phyloP scores from a whole-genome alignment of 768 basidiomycete species.

The Leccinum imitatum region DNA sequence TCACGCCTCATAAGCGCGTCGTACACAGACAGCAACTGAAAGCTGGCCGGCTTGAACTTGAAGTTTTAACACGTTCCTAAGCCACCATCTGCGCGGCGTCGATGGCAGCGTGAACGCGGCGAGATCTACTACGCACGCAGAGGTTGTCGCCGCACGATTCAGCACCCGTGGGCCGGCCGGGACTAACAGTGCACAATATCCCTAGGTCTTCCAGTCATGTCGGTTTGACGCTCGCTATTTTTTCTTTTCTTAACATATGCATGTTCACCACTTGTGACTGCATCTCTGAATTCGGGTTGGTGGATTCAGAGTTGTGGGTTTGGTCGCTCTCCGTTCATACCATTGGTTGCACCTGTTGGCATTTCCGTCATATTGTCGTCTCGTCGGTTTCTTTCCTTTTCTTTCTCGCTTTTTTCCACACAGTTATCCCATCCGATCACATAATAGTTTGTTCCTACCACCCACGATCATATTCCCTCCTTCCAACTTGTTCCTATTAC shows the following conservation, averaged over 20 bases:
- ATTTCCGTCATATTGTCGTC: no score
- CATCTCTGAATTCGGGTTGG: neutral
- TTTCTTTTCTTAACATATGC: slow-evolving; percentile 17
- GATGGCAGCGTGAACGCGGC: slow-evolving; percentile 33
- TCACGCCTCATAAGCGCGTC: slow-evolving; percentile 65
- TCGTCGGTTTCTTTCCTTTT: no score
- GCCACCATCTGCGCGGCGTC: no score
- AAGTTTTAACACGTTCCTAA: slow-evolving; percentile 65
- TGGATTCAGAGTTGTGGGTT: no score
- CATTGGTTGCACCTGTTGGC: no score
- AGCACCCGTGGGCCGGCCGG: no score
- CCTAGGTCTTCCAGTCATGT: no score
- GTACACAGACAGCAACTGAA: slow-evolving; percentile 55
- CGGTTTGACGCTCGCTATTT: slow-evolving; percentile 10
- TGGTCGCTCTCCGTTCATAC: no score
- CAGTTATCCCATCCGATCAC: slow-evolving; percentile 20
- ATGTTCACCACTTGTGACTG: slow-evolving; percentile 9
- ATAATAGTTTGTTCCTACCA: slow-evolving; percentile 10
- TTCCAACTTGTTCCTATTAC: slow-evolving; percentile 31
- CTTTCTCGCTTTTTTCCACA: neutral
- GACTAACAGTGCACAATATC: no score
- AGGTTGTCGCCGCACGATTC: no score
- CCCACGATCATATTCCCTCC: slow-evolving; percentile 16
- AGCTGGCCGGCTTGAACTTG: slow-evolving; percentile 71
- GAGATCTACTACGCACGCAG: no score